phyloP scores from a whole-genome alignment of 208 protist genomes.

The Leishmania arabica region DNA sequence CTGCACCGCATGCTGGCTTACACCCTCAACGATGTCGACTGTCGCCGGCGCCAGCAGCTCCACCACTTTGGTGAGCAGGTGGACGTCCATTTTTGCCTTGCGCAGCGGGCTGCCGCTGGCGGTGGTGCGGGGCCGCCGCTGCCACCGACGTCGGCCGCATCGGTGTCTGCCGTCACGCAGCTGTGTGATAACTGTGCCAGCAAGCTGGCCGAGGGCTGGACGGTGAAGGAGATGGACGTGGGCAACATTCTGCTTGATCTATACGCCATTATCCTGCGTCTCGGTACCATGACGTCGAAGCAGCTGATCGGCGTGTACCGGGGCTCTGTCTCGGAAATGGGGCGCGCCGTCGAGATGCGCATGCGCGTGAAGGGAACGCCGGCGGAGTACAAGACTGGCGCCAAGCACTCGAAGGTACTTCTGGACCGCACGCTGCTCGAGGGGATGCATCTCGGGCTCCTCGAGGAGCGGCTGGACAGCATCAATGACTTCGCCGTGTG shows the following conservation, averaged over 20 bases:
- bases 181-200: constrained; percentile 88
- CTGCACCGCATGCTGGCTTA: constrained; percentile 82
- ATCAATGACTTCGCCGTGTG: constrained; percentile 73
- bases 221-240: constrained; percentile 41
- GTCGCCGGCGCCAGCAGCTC: constrained; percentile 85
- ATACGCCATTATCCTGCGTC: constrained; percentile 57
- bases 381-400: constrained; percentile 79
- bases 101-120: constrained; percentile 21
- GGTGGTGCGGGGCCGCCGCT: neutral
- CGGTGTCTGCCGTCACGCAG: constrained; percentile 32
- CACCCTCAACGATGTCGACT: constrained; percentile 87
- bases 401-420: constrained; percentile 44
- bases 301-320: constrained; percentile 84
- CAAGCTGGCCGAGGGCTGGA: constrained; percentile 63
- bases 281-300: constrained; percentile 80
- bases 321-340: constrained; percentile 64
- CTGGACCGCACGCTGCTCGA: constrained; percentile 80
- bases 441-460: constrained; percentile 58
- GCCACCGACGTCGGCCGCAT: neutral
- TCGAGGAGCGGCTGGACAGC: constrained; percentile 75
- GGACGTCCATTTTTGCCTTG: constrained; percentile 70
- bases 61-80: constrained; percentile 85
- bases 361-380: constrained; percentile 80
- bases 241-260: constrained; percentile 62
- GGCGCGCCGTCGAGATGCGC: constrained; percentile 69